These are phyloP conservation scores for Phialemonium atrogriseum DNA, from an alignment of 2,329 filamentous ascomycete genomes.

Conservation along the genomic window DNA sequence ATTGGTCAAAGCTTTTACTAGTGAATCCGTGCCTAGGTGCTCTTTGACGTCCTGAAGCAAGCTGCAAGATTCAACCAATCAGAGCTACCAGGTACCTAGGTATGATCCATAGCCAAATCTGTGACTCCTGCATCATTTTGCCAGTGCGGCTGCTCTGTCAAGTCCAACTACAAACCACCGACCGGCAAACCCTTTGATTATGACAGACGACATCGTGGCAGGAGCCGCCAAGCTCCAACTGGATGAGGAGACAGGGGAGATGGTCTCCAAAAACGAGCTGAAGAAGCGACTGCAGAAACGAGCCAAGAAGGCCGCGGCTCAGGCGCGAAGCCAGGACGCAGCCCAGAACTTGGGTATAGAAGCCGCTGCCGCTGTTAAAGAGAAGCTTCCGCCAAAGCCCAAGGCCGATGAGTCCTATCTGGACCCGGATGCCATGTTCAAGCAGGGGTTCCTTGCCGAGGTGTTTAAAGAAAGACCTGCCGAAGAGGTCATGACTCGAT, in stretches of 20 bases:
- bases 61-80: too few relatives aligned
- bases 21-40: too few relatives aligned
- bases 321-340: too few relatives aligned
- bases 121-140: too few relatives aligned
- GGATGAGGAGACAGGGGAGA: constrained; percentile 55
- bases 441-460: constrained; percentile 65
- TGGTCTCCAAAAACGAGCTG: constrained; percentile 55
- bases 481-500: constrained; percentile 58
- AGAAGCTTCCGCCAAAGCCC: constrained; percentile 19
- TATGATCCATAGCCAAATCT: too few relatives aligned
- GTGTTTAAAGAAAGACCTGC: constrained; percentile 62
- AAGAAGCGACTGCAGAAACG: constrained; percentile 53
- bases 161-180: too few relatives aligned
- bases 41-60: too few relatives aligned
- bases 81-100: too few relatives aligned
- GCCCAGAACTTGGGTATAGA: constrained; percentile 31
- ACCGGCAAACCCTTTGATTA: too few relatives aligned
- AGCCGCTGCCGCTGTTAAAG: constrained; percentile 18
- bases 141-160: too few relatives aligned
- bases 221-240: constrained; percentile 49
- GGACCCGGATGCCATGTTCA: constrained; percentile 64
- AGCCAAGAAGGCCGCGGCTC: constrained; percentile 46
- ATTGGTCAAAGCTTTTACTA: too few relatives aligned
- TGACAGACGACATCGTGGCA: constrained; percentile 39
- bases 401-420: constrained; percentile 36